phyloP scores from a whole-genome alignment of 495 filamentous ascomycete genomes.

The Penicillium fimorum region DNA sequence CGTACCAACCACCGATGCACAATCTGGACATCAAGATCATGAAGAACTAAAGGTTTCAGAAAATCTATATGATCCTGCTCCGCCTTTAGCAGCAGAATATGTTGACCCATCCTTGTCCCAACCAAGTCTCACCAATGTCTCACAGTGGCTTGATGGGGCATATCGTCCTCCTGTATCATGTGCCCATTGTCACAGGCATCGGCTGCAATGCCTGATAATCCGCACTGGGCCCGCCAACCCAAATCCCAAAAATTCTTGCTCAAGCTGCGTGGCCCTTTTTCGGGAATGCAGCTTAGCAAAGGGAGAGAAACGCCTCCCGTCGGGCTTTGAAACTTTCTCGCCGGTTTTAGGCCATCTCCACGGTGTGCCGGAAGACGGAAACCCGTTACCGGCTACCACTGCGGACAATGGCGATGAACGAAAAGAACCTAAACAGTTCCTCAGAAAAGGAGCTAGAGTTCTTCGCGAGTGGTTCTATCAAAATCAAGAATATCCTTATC shows the following conservation, averaged over 20 bases:
- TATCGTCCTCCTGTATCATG: conserved; percentile 41
- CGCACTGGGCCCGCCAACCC: conserved; percentile 46
- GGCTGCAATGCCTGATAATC: conserved; percentile 47
- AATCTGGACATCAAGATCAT: background rate
- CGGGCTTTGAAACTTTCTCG: conserved; percentile 44
- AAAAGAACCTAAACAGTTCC: conserved; percentile 56
- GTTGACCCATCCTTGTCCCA: background rate
- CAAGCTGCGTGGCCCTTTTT: conserved; percentile 73
- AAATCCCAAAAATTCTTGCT: conserved; percentile 63
- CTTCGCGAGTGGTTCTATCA: conserved; percentile 43
- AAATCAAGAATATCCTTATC: conserved; percentile 47
- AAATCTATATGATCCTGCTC: background rate
- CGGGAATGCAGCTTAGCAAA: conserved; percentile 65
- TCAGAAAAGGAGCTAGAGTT: conserved; percentile 52
- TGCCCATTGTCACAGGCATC: conserved; percentile 40
- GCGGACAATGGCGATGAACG: conserved; percentile 8
- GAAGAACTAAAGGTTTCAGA: background rate
- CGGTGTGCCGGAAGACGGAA: conserved; percentile 40
- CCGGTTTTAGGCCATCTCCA: conserved; percentile 45
- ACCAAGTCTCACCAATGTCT: conserved; percentile 27
- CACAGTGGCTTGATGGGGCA: conserved; percentile 45
- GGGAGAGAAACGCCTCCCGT: conserved; percentile 43
- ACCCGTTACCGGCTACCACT: background rate
- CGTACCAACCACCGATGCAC: background rate
- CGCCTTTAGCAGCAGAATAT: background rate